Evolutionary conservation across 2,329 filamentous ascomycete species (phyloP).

Genomic region (Fusarium metavorans): DNA sequence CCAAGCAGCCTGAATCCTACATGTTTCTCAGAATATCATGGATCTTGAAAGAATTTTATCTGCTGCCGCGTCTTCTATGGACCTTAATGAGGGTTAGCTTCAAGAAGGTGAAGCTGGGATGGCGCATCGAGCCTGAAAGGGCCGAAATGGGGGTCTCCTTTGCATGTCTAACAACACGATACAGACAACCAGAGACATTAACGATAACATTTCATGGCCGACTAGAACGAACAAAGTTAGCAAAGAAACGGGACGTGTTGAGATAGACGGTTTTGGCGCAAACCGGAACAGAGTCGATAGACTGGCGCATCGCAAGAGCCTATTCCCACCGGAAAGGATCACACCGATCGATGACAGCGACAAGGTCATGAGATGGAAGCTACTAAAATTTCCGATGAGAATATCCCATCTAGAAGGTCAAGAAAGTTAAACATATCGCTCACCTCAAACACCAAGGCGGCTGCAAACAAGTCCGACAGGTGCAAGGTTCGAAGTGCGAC

Average conservation of each 20-base stretch:
- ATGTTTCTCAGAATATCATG: neutral
- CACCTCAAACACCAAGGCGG: neutral
- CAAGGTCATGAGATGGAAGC: neutral
- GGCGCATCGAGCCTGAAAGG: neutral
- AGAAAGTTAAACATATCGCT: neutral
- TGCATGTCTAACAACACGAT: neutral
- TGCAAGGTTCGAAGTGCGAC: neutral
- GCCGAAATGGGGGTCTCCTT: neutral
- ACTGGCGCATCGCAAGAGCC: neutral
- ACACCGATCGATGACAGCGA: neutral
- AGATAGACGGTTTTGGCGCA: neutral
- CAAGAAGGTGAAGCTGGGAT: neutral
- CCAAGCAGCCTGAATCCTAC: neutral
- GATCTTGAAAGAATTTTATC: conserved; percentile 9
- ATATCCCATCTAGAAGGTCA: neutral
- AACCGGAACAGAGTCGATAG: neutral
- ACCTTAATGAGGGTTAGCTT: neutral
- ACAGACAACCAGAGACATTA: neutral
- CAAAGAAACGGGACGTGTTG: neutral
- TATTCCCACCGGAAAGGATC: neutral
- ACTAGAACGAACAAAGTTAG: neutral
- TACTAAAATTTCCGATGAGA: neutral
- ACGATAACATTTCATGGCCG: neutral
- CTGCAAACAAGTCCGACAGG: neutral
- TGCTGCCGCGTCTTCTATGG: neutral